These are phyloP conservation scores for Pyricularia grisea DNA, from an alignment of 2,329 filamentous ascomycete species.

Conservation along the genomic window DNA sequence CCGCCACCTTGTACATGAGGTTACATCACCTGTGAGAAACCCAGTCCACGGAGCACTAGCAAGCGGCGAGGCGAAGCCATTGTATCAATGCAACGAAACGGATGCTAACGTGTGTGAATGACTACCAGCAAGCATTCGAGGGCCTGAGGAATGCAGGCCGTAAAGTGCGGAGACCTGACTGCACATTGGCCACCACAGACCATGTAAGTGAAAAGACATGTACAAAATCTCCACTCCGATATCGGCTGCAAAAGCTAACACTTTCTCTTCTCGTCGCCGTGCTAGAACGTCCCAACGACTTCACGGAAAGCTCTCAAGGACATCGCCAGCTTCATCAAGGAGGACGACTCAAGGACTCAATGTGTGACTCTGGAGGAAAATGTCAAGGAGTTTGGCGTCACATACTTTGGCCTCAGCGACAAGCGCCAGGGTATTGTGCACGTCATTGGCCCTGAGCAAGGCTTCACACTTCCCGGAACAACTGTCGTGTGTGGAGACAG, in stretches of 20 bases:
- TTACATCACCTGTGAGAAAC: slow-evolving; percentile 77
- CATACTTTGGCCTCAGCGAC: slow-evolving; percentile 93
- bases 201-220: slow-evolving; percentile 55
- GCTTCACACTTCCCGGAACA: slow-evolving; percentile 93
- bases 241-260: background rate
- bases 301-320: slow-evolving; percentile 90
- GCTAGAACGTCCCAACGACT: slow-evolving; percentile 83
- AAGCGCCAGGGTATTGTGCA: slow-evolving; percentile 98
- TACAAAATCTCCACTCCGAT: background rate
- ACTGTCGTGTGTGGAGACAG: slow-evolving; percentile 97
- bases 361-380: slow-evolving; percentile 96
- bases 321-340: slow-evolving; percentile 86
- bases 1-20: slow-evolving; percentile 94
- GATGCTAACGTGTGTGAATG: slow-evolving; percentile 9
- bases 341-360: slow-evolving; percentile 87
- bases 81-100: background rate
- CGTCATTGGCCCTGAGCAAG: slow-evolving; percentile 96
- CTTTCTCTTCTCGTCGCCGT: slow-evolving; percentile 9
- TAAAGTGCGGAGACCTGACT: slow-evolving; percentile 86
- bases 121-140: slow-evolving; percentile 84
- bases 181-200: slow-evolving; percentile 92
- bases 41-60: background rate
- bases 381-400: slow-evolving; percentile 91
- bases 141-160: slow-evolving; percentile 83
- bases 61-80: background rate